Evolutionary conservation across 2,329 filamentous ascomycete species (phyloP), one percentile per base, ranked within the genome.

Genomic region (Paecilomyces niveus): DNA sequence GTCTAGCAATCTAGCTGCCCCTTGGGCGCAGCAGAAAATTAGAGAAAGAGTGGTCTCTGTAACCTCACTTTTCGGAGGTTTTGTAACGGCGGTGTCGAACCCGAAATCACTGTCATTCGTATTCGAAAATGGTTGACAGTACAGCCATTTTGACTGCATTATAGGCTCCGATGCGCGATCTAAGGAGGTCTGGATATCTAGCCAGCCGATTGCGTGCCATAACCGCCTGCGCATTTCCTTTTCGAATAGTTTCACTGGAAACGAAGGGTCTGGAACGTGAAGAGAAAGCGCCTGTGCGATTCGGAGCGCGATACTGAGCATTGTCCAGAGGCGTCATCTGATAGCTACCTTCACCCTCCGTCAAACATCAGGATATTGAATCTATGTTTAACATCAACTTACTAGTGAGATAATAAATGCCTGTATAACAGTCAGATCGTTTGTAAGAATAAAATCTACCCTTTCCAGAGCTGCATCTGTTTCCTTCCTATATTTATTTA

Each of bases 131-230:
- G 53, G 62, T 39, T 70, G 64, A 11, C 63, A 63, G 35, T 68
- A 55, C 8, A 72, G 54, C 68, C 69, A 72, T 13, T 54, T 61
- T 5, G 65, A 62, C 57, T 66, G 67, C 64, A 73, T 72, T 65
- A 72, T 72, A 15, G 68, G 69, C 49, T 71, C 70, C 9, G 69
- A 69, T 31, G 68, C 70, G 11, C 68, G 61, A 53, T 72, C 69
- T 6, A 68, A 61, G 1, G 68, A 66, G 6, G 68, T 66, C 54
- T 69, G 61, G 3, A 72, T 26, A 53, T 72, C 70, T 8, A 72
- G 64, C 39, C 70, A 54, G 1, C 67, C 68, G 29, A 72, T 73
- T 2, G 56, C 61, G 29, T 64, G 62, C 69, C 70, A 72, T 15
- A 68, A 56, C 13, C 69, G 69, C 11, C 63, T 60, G 21, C 70